Base-by-base conservation (phyloP, 129 eudicot genomes). In the Chrysanthemum lavandulifolium region DNA sequence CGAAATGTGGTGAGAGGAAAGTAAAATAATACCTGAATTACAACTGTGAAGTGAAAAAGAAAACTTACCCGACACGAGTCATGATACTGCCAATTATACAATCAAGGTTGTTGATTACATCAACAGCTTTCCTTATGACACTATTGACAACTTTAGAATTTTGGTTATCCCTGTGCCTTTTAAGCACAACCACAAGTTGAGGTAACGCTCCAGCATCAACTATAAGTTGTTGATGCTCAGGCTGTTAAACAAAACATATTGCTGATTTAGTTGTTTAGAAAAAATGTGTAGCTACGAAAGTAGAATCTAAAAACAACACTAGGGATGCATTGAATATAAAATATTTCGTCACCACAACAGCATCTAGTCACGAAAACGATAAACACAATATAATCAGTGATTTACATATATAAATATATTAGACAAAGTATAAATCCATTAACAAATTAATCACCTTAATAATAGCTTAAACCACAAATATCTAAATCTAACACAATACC, bases 151-250 rank as follows among this genome's bases (percentile, higher is more conserved):
- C 86, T 55, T 88, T 73, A 65, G 88, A 75, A 61, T 40, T 86
- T 56, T 78, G 82, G 57, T 75, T 78, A 40, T 58, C 47, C 48
- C 25, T 66, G 56, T 79, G 83, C 72, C 89, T 87, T 77, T 84
- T 88, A 59, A 94, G 83, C 67, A 94, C 72, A 82, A 69, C 78
- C 76, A 94, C 96, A 48, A 94, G 91, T 79, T 57, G 91, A 55
- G 97, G 87, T 53, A 90, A 72, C 33, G 97, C 98, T 81, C 98
- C 98, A 69, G 93, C 89, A 81, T 94, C 98, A 69, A 87, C 95
- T 72, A 94, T 88, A 19, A 69, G 84, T 66, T 90, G 91, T 68
- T 90, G 97, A 78, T 90, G 88, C 80, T 92, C 96, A 6, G 96
- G 96, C 98, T 92, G 89, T 64, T 40, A 69, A 62, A 62, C 33